Evolutionary conservation across 2,329 filamentous ascomycete genomes (phyloP), one percentile per base, ranked within the genome.

Genomic region (Penicillium sp.): DNA sequence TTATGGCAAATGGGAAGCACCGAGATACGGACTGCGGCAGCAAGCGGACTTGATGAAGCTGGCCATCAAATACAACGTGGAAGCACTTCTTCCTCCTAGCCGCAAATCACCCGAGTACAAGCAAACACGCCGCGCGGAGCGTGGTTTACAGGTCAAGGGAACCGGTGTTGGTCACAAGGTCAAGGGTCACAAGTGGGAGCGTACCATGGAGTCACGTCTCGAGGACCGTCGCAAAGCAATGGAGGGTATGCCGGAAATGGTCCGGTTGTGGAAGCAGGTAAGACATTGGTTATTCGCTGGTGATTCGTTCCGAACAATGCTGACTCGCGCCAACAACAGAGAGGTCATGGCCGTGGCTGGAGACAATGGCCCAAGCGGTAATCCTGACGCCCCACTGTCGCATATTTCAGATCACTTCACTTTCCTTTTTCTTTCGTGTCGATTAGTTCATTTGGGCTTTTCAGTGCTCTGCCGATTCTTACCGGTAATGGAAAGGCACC

Each of bases 111-210:
- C 85, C 2, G 86, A 83, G 79, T 73, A 67, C 59, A 71, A 73
- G 69, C 80, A 90, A 64, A 79, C 82, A 63, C 81, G 83, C 69
- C 77, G 88, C 50, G 81, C 89, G 50, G 87, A 95, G 76, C 80
- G 86, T 57, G 92, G 91, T 41, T 69, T 95, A 70, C 80, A 85
- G 55, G 87, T 96, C 50, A 92, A 91, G 81, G 92, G 92, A 62
- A 97, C 92, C 1, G 92, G 93, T 78, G 84, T 89, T 59, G 92
- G 90, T 50, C 85, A 96, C 74, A 84, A 80, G 72, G 92, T 96
- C 70, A 99, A 97, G 86, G 93, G 93, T 71, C 92, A 96, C 73
- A 80, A 83, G 62, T 88, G 91, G 83, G 93, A 99, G 78, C 83
- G 93, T 68, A 87, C 86, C 64, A 77, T 96, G 76, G 85, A 88